Base-by-base conservation (phyloP, 768 basidiomycete genomes). In the Plicaturopsis crispa region DNA sequence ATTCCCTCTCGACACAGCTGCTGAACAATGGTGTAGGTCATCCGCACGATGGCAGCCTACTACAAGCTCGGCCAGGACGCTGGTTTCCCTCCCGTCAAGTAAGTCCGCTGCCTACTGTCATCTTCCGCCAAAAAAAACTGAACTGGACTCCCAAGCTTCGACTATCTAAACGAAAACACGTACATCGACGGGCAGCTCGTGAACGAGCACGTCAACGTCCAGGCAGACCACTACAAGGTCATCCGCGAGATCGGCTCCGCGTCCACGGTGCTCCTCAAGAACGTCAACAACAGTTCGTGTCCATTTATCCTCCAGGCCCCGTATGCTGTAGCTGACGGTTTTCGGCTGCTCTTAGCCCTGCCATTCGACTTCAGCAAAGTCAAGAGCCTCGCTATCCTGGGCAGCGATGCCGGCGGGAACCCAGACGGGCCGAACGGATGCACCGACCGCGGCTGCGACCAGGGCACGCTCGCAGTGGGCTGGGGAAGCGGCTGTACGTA, bases 241-340 rank as follows among this genome's bases (percentile, higher is more conserved):
- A 81, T 89, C 16, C 66, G 68, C 18, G 73, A 83, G 44, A 78
- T 88, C 21, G 84, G 74, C 4, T 68, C 74, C 1, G 75, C 73
- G 0, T 80, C 79, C 0, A 75, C 77, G 1, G 79, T 85, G 14
- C 54, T 87, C 23, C 64, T 85, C 10, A 85, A 85, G 60, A 86
- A 86, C 53, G 53, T 57, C 19, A 63, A 53, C 39, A 60, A 48
- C 43, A 65, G 51, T 45, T 57, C 36, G 45, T 38, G 30, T 22
- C 5, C 35, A n/a, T 11, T 11, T 14, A 31, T 30, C 33, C 14
- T 1, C 16, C 43, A 11, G 8, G 6, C 7, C 14, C 12, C 13
- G 21, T 8, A 5, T 18, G 20, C 28, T 36, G n/a, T 4, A 18
- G 5, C 16, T 33, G 2, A 5, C 36, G 7, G n/a, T 12, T n/a